A percentile compares a stretch with the other conserved stretches of the same genome.
Conservation (phyloP, 257 asterid genomes). For the Nemophila menziesii region DNA sequence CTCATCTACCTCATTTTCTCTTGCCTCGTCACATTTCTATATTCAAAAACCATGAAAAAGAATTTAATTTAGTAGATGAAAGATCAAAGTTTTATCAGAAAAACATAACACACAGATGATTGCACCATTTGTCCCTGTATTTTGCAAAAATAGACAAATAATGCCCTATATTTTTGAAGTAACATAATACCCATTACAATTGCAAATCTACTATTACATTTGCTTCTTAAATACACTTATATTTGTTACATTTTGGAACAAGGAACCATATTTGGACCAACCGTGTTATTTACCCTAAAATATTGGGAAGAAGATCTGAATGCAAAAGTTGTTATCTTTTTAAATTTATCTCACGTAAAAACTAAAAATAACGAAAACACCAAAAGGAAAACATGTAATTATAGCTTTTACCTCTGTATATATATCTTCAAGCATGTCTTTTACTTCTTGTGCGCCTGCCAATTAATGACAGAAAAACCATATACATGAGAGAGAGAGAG, state of each 20-base stretch:
- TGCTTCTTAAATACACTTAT: too few species aligned
- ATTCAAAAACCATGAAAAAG: background rate
- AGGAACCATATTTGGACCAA: too few species aligned
- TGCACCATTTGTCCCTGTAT: too few species aligned
- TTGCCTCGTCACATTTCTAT: background rate
- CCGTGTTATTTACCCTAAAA: too few species aligned
- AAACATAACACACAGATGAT: too few species aligned
- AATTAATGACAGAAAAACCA: background rate
- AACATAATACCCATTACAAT: too few species aligned
- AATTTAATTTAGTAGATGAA: background rate
- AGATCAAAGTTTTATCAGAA: too few species aligned
- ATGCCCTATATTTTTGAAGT: too few species aligned
- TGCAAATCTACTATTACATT: too few species aligned
- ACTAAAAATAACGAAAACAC: background rate
- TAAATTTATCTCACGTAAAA: background rate
- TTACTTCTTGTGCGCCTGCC: constrained; percentile 1
- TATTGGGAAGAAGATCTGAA: too few species aligned
- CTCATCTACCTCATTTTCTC: constrained; percentile 5
- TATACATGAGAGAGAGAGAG: background rate
- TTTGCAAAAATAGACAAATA: too few species aligned
- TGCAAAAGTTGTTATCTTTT: background rate
- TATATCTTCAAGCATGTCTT: background rate
- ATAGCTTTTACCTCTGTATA: constrained; percentile 1
- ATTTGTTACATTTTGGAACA: too few species aligned
- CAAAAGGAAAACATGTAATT: background rate